These are phyloP conservation scores for Agrocybe praecox DNA, from an alignment of 768 basidiomycete genomes.

Conservation along the genomic window DNA sequence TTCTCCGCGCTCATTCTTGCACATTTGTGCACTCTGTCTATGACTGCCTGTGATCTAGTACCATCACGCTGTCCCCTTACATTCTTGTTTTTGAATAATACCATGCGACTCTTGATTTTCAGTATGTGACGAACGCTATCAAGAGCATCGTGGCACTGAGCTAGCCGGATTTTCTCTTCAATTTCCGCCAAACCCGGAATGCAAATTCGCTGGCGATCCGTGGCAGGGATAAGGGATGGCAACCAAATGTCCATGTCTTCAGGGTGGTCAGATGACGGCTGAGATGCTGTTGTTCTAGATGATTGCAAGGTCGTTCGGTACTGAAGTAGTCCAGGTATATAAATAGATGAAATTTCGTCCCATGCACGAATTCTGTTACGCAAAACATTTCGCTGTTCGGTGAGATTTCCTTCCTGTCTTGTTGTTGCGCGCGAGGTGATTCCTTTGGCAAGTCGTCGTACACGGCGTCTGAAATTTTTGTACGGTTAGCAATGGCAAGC, in stretches of 20 bases:
- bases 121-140: background rate
- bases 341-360: conserved; percentile 12
- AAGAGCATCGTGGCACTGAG: conserved; percentile 8
- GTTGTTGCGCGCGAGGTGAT: background rate
- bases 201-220: background rate
- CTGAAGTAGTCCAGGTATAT: conserved; percentile 9
- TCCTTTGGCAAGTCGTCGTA: conserved; percentile 4
- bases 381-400: conserved; percentile 12
- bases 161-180: conserved; percentile 8
- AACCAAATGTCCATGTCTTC: conserved; percentile 6
- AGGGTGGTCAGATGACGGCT: background rate
- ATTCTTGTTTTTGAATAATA: conserved; percentile 8
- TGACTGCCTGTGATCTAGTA: conserved; percentile 4
- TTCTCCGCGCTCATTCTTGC: conserved; percentile 4
- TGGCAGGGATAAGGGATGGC: background rate
- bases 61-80: conserved; percentile 6
- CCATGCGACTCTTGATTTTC: background rate
- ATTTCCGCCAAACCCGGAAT: background rate
- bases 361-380: conserved; percentile 5
- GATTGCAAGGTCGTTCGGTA: background rate
- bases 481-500: too few species aligned
- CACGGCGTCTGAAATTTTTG: conserved; percentile 13
- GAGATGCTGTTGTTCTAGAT: background rate
- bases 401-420: conserved; percentile 3
- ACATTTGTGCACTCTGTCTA: conserved; percentile 9